Base-by-base conservation (phyloP, 2,329 filamentous ascomycete genomes). In the Pseudocercospora fuligena region DNA sequence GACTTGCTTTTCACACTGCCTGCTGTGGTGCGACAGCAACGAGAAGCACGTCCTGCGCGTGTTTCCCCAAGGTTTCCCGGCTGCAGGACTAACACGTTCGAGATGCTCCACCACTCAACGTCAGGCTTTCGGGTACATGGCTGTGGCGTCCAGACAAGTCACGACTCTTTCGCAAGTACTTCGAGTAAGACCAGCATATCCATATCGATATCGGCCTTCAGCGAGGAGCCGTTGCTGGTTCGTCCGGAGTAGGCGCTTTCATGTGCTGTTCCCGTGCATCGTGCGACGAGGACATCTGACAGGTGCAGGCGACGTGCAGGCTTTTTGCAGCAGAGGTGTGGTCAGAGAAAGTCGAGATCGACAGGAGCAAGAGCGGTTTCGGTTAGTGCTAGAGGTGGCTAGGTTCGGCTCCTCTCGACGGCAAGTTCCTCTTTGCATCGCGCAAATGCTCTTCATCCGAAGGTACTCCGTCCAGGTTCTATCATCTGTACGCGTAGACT, bases 1-100 rank as follows among this genome's bases (percentile, higher is more conserved):
- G 31, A 2, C 31, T 36, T 36, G 33, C 33, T 14, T 36, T 36
- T 36, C 33, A 36, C 33, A 36, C 40, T 43, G 36, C 36, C 36
- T 40, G 51, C 47, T 63, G 60, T 49, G 29, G 47, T 63, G 60
- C 47, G 47, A 56, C 47, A 29, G 60, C 60, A 16, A 25, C 60
- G 60, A 62, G 46, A 62, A 62, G 49, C 49, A 53, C 49, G 49
- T 53, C 49, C 23, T 29, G 49, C 49, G 23, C 19, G 21, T 29
- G 21, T 27, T 16, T 19, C 51, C 25, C 51, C 25, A 29, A 56
- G 51, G 8, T 56, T 56, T 56, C 51, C 27, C 51, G 27, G 14
- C 23, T 19, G 51, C 51, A 56, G 11, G 14, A 27, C 25, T 56
- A 56, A 33, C 23, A 56, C 27, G 51, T 56, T 56, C 51, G 51